Base-by-base conservation (phyloP, 2,329 filamentous ascomycete species). In the Periconia digitata region DNA sequence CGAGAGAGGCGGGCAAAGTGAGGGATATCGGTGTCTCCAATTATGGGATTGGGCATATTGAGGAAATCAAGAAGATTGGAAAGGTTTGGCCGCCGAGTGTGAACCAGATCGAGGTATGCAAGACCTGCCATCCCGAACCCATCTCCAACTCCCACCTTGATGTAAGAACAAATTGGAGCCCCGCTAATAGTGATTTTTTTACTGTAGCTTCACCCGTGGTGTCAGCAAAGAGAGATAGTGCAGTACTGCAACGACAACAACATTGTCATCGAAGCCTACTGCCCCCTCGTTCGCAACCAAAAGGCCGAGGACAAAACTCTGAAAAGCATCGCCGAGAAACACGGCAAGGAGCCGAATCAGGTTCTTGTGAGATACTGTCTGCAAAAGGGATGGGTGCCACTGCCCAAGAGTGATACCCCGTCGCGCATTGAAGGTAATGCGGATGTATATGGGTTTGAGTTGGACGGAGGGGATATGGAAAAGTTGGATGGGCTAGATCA, bases 311-410 rank as follows among this genome's bases (percentile, higher is more conserved):
- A 95, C 54, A 74, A 81, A 53, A 82, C 80, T 12, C 74, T 94
- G 24, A 78, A 80, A 50, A 76, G 76, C 13, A 72, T 95, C 47
- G 83, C 85, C 1, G 76, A 85, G 60, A 92, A 90, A 74, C 83
- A 94, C 67, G 78, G 77, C 55, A 91, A 87, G 74, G 82, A 82
- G 7, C 82, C 86, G 50, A 86, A 88, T 8, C 91, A 95, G 76
- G 74, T 95, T 8, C 71, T 96, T 62, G 74, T 95, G 42, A 80
- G 90, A 54, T 96, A 90, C 80, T 88, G 87, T 58, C 70, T 95
- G 71, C 88, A 95, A 72, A 92, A 89, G 73, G 86, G 66, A 17
- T 71, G 60, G 44, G 66, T 71, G 12, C 64, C 71, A 2, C 60
- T 74, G 2, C 71, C 71, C 0, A 74, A 73, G 55, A 72, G 68